These are phyloP conservation scores for Hyphodiscus sp. DNA, from an alignment of 2,329 filamentous ascomycete genomes.

Conservation along the genomic window DNA sequence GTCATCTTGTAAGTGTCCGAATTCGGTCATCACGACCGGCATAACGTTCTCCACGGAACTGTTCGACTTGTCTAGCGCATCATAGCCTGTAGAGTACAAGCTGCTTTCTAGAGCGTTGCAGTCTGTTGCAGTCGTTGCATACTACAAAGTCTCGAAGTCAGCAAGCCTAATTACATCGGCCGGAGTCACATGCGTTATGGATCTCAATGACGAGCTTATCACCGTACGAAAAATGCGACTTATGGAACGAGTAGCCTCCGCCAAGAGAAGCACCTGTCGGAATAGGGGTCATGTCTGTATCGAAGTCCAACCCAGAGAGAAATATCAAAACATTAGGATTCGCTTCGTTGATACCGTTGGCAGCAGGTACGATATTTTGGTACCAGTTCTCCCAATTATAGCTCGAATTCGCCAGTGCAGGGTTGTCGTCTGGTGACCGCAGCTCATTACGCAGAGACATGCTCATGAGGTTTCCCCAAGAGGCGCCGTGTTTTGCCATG, in stretches of 20 bases:
- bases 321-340: slow-evolving; percentile 41
- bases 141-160: too few species aligned
- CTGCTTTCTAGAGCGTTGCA: slow-evolving; percentile 28
- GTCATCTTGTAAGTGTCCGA: slow-evolving; percentile 40
- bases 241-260: slow-evolving; percentile 28
- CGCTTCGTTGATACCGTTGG: slow-evolving; percentile 35
- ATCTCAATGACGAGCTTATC: slow-evolving; percentile 42
- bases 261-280: slow-evolving; percentile 9
- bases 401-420: slow-evolving; percentile 13
- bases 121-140: slow-evolving; percentile 18
- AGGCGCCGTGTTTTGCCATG: slow-evolving; percentile 39
- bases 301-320: slow-evolving; percentile 41
- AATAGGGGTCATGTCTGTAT: slow-evolving; percentile 25
- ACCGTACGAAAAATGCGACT: slow-evolving; percentile 33
- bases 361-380: slow-evolving; percentile 35
- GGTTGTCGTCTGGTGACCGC: slow-evolving; percentile 21
- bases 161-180: too few species aligned
- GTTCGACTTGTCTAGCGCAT: slow-evolving; percentile 31
- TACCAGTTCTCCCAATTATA: slow-evolving; percentile 43
- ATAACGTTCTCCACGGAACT: slow-evolving; percentile 28
- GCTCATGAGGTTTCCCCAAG: slow-evolving; percentile 16
- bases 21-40: slow-evolving; percentile 38
- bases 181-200: too few species aligned
- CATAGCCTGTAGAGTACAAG: slow-evolving; percentile 35
- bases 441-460: slow-evolving; percentile 36